Percentiles rank a stretch among this genome's conserved stretches.
phyloP scores from a whole-genome alignment of 768 basidiomycete species.

The Phlegmacium glaucopus region DNA sequence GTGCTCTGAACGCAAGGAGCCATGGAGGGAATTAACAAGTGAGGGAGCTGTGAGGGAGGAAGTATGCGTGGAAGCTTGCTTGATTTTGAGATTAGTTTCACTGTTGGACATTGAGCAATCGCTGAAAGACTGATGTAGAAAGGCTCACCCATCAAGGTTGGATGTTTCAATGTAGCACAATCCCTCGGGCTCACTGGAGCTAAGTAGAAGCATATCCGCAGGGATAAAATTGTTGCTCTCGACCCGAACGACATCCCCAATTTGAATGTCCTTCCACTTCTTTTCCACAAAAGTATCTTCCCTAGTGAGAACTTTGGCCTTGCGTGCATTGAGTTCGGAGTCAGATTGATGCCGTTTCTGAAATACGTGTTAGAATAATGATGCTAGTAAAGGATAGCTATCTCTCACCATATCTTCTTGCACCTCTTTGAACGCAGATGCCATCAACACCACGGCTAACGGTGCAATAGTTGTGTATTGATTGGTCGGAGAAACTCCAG shows the following conservation, averaged over 20 bases:
- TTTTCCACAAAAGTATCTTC: constrained; percentile 63
- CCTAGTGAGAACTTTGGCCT: constrained; percentile 67
- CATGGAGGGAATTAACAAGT: constrained; percentile 68
- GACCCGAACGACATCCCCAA: constrained; percentile 90
- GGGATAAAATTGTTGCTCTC: constrained; percentile 95
- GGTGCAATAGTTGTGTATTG: constrained; percentile 93
- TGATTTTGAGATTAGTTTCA: constrained; percentile 99
- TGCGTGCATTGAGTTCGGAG: constrained; percentile 82
- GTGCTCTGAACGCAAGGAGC: constrained; percentile 89
- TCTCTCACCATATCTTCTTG: constrained; percentile 85
- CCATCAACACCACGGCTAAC: constrained; percentile 82
- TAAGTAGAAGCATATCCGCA: constrained; percentile 85
- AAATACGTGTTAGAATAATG: neutral
- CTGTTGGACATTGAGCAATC: constrained; percentile 33
- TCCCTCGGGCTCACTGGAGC: constrained; percentile 94
- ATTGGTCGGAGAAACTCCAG: constrained; percentile 95
- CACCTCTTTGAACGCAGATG: constrained; percentile 92
- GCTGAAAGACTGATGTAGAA: neutral
- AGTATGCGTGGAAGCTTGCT: constrained; percentile 88
- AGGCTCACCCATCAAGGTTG: constrained; percentile 87
- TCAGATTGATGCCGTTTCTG: constrained; percentile 98
- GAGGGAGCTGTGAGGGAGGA: constrained; percentile 73
- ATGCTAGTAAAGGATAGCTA: neutral
- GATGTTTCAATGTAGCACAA: constrained; percentile 97
- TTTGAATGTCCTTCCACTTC: constrained; percentile 86